A percentile compares a stretch with the other conserved stretches of the same genome.
phyloP scores from a whole-genome alignment of 495 filamentous ascomycete species.

The Neurospora sp. region DNA sequence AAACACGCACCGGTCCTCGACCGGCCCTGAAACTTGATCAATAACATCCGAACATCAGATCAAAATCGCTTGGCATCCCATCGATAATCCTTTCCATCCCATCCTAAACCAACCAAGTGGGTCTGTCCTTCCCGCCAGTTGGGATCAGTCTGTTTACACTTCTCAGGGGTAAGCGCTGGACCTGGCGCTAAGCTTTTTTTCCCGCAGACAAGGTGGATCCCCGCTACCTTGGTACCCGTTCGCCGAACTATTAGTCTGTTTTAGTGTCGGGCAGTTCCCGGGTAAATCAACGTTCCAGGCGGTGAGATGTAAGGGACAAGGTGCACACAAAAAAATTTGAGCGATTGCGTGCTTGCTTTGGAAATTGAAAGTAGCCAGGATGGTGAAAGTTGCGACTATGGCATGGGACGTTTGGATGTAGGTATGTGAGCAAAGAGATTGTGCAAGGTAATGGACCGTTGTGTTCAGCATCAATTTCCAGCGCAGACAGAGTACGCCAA shows the following conservation, averaged over 20 bases:
- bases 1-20: neutral
- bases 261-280: neutral
- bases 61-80: neutral
- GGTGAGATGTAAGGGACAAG: neutral
- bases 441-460: neutral
- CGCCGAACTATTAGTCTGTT: neutral
- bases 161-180: neutral
- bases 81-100: neutral
- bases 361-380: neutral
- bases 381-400: neutral
- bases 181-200: neutral
- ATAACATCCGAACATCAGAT: neutral
- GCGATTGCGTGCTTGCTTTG: neutral
- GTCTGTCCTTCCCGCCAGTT: neutral
- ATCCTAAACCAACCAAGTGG: neutral
- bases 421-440: neutral
- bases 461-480: neutral
- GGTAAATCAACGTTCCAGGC: neutral
- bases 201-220: neutral
- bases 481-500: neutral
- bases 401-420: neutral
- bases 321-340: neutral
- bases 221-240: neutral
- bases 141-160: neutral
- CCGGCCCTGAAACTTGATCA: neutral